These are phyloP conservation scores for Falciphora oryzae DNA, from an alignment of 2,329 filamentous ascomycete genomes.

Conservation along the genomic window DNA sequence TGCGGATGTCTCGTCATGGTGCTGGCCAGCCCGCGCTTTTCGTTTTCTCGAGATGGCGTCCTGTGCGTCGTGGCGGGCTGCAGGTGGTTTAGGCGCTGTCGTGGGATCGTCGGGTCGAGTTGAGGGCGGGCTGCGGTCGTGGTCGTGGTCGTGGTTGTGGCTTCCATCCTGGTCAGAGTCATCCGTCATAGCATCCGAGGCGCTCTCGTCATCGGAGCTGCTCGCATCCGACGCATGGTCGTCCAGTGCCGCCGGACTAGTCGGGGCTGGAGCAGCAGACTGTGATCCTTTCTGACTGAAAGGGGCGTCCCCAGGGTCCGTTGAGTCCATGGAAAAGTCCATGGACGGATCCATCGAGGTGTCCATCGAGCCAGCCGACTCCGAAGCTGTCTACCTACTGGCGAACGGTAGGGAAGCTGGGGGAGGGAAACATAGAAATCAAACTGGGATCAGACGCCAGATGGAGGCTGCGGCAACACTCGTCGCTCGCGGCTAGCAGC, in stretches of 20 bases:
- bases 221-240: background rate
- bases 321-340: background rate
- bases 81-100: slow-evolving; percentile 5
- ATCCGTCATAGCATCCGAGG: slow-evolving; percentile 25
- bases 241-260: background rate
- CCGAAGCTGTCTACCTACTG: background rate
- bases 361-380: background rate
- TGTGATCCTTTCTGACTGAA: slow-evolving; percentile 3
- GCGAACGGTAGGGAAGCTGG: background rate
- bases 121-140: background rate
- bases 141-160: slow-evolving; percentile 1
- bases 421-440: background rate
- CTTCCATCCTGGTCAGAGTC: slow-evolving; percentile 1
- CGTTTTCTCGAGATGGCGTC: slow-evolving; percentile 24
- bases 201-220: slow-evolving; percentile 14
- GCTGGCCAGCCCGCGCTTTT: slow-evolving; percentile 17
- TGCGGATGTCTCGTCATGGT: background rate
- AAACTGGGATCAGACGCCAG: background rate
- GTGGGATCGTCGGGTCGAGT: slow-evolving; percentile 2
- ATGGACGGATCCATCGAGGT: background rate
- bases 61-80: slow-evolving; percentile 16
- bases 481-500: background rate
- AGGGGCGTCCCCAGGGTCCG: background rate
- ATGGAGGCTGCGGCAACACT: background rate
- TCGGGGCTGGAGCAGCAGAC: background rate